Base-by-base conservation (phyloP, 2,329 filamentous ascomycete species). In the Trichophaea hybrida region DNA sequence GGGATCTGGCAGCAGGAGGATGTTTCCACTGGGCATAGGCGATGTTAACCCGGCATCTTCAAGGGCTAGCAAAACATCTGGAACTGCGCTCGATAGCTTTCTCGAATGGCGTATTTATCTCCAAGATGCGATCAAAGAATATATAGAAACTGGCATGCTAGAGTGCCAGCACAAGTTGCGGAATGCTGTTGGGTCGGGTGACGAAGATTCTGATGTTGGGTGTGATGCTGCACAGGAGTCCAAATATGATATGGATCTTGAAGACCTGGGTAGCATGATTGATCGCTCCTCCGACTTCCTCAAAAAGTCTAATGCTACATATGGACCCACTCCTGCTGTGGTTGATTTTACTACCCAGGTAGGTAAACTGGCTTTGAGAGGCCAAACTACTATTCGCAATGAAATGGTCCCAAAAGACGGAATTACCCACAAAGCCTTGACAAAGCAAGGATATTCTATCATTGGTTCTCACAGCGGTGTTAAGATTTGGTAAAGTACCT, bases 371-470 rank as follows among this genome's bases (percentile, higher is more conserved):
- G 73, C 74, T 17, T 61, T 72, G 0, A 70, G 75, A 2, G 58
- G 65, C 4, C 66, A 70, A 12, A 57, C 68, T 6, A 72, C 75
- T 12, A 72, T 75, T 3, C 74, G 80, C 55, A 96, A 96, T 72
- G 87, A 94, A 70, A 98, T 98, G 93, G 93, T 97, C 0, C 88
- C 93, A 6, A 86, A 84, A 64, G 82, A 83, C 61, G 95, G 91
- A 1, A 91, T 93, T 0, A 97, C 93, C 0, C 89, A 94, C 69
- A 78, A 82, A 10, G 81, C 91, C 15, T 80, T 97, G 48, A 97
- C 91, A 0, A 98, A 97, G 71, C 91, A 98, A 76, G 91, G 91
- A 32, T 97, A 97, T 71, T 84, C 86, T 0, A 96, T 97, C 60
- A 86, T 98, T 40, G 93, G 93, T 57, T 91, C 88, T 0, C 93